phyloP scores from a whole-genome alignment of 768 basidiomycete species.

The Lepiota brunneoincarnata region DNA sequence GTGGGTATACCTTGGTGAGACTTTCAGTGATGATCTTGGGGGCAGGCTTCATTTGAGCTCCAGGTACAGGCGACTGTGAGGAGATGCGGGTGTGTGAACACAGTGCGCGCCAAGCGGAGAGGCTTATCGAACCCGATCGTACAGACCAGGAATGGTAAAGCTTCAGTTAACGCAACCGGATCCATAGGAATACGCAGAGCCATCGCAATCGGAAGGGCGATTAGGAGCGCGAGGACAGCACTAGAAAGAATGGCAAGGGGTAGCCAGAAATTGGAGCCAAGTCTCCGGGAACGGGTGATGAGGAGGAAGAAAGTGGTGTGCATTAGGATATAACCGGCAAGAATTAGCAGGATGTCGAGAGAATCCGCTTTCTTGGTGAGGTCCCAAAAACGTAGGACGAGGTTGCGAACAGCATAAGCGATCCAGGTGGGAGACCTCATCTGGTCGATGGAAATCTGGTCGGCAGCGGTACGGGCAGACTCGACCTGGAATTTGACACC shows the following conservation, averaged over 20 bases:
- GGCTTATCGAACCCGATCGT: slow-evolving; percentile 99
- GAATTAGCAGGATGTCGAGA: slow-evolving; percentile 91
- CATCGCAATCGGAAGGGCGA: slow-evolving; percentile 75
- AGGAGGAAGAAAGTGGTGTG: slow-evolving; percentile 92
- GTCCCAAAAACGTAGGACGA: slow-evolving; percentile 82
- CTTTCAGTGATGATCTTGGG: slow-evolving; percentile 84
- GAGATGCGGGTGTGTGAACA: slow-evolving; percentile 80
- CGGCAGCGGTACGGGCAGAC: slow-evolving; percentile 32
- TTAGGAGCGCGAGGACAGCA: slow-evolving; percentile 78
- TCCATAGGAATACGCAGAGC: slow-evolving; percentile 83
- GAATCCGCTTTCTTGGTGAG: slow-evolving; percentile 93
- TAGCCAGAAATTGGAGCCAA: slow-evolving; percentile 65
- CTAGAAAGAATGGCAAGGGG: slow-evolving; percentile 75
- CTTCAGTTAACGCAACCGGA: slow-evolving; percentile 90
- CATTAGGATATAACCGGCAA: slow-evolving; percentile 94
- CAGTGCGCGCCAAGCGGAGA: slow-evolving; percentile 83
- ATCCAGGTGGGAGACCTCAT: slow-evolving; percentile 88
- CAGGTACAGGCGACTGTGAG: slow-evolving; percentile 32
- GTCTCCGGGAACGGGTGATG: slow-evolving; percentile 80
- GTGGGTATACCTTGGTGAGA: slow-evolving; percentile 71
- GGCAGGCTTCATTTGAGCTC: slow-evolving; percentile 59
- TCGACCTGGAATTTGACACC: slow-evolving; percentile 54
- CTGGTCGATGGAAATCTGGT: slow-evolving; percentile 55
- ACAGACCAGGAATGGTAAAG: slow-evolving; percentile 95
- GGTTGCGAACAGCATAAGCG: slow-evolving; percentile 76